Evolutionary conservation across 768 basidiomycete species (phyloP), one percentile per base, ranked within the genome.

Genomic region (Termitomyces sp.): DNA sequence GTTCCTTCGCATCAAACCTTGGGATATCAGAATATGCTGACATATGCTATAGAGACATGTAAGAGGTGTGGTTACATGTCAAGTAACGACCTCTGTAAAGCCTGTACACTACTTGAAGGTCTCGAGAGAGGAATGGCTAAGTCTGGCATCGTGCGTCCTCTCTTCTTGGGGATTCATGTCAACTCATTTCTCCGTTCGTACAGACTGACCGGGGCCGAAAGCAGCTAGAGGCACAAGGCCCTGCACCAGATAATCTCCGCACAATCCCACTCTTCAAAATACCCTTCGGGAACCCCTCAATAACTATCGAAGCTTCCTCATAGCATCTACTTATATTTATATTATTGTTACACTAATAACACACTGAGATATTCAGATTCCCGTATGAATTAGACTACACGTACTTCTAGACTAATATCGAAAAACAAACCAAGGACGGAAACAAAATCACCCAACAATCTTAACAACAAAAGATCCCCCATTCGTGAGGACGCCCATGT

Each of bases 41-140:
- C 47, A 46, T 26, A 50, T 22, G 34, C 16, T 59, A 24, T 68
- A 98, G 95, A 93, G 75, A 93, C 85, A 16, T 99, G 97, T 69
- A 79, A 85, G 65, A 81, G 93, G 47, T 99, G 97, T 64, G 95
- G 95, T 3, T 95, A 95, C 69, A 95, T 98, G 79, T 91, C 95
- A 3, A 95, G 93, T 60, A 97, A 98, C 64, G 87, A 89, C n/a
- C 74, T 99, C n/a, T 95, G 94, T 69, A 95, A 95, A 70, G 95
- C 95, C 1, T 97, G 95, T 61, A 91, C 88, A 0, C 75, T 98
- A 5, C 77, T 98, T 0, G 93, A 98, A 72, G 93, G 95, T 8
- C 77, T 98, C 16, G 94, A 97, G 70, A 81, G 91, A 40, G 94
- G 95, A 14, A 81, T 92, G 75, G 87, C 80, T 5, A 74, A 70